Evolutionary conservation across 2,329 filamentous ascomycete genomes (phyloP), one percentile per base, ranked within the genome.

Genomic region (Colletotrichum destructivum): DNA sequence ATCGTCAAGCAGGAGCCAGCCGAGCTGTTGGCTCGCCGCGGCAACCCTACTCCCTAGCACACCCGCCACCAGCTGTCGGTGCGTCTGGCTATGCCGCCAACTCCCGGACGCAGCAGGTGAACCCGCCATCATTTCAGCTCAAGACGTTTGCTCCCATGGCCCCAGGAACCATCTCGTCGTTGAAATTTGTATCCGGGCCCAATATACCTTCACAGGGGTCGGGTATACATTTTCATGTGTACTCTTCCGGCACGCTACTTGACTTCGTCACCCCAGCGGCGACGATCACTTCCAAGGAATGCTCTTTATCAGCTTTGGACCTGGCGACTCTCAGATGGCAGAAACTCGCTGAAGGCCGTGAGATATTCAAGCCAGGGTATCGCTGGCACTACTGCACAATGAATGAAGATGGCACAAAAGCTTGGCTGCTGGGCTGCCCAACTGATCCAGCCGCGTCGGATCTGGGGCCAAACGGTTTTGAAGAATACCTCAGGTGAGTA

Each of bases 371-470:
- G 76, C 86, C 91, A 0, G 94, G 93, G n/a, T 98, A 96, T 81
- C 91, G 96, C 71, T 99, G 96, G 96, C 96, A 98, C 81, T 99
- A 99, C 80, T 98, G 96, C 81, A 97, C 95, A 3, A 93, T 98
- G 83, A 97, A 98, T 79, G 92, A 96, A 72, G 94, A 97, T 77
- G 96, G 96, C 7, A 98, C 96, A 8, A 98, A 97, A 79, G 96
- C 95, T 9, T 99, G 96, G 95, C 86, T 99, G 31, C 88, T 99
- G n/a, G 96, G 96, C 11, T 98, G 95, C 77, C 93, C 93, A 2
- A 92, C 93, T 4, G 94, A 98, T 74, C 84, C 88, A 51, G 84
- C 88, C 21, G 86, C 88, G 8, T 90, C 91, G 59, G 92, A 92
- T 49, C 85, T 92, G 18, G 92, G 89, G 2, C 88, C 89, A 16